Evolutionary conservation across 2,329 filamentous ascomycete species (phyloP), one percentile per base, ranked within the genome.

Genomic region (Ophiocordyceps unilateralis): DNA sequence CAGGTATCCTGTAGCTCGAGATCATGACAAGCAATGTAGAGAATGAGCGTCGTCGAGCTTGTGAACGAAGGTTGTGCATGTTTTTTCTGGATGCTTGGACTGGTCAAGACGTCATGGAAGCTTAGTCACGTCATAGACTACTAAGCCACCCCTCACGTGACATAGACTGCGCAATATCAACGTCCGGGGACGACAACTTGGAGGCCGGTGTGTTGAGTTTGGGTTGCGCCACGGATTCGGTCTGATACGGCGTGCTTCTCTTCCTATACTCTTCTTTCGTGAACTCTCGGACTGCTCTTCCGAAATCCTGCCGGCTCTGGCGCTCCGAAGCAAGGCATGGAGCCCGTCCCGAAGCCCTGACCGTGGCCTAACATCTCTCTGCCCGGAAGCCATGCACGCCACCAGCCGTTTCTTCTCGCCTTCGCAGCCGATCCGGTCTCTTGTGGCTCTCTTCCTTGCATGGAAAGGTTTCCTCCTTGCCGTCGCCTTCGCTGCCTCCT

Each of bases 391-490:
- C 38, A 40, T 40, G 38, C 7, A 12, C 38, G 21, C 10, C 21
- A 21, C 14, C 12, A 21, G 19, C 41, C 7, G 22, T n/a, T 7
- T 44, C 42, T 42, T 44, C 39, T 22, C 21, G 43, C 46, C 42
- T 21, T 39, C 50, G 0, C 44, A 40, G 10, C 56, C 58, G 12
- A 24, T 54, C 7, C 28, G 43, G 26, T 55, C 56, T 1, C 47
- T 63, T 6, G 41, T 49, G 7, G 34, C 46, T 17, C 28, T 54
- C n/a, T 87, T 83, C 54, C 43, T 65, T 5, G 55, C 63, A 12
- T 88, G 81, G 81, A 91, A 89, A 56, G 41, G 59, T 6, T 54
- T 83, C 10, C 63, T 91, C 7, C 58, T 87, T n/a, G 51, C 69
- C 39, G 58, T 88, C 43, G 76, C 77, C 23, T 55, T 70, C 42